phyloP scores from a whole-genome alignment of 192 early-diverging fungal species.

The Chytriomyces confervae region DNA sequence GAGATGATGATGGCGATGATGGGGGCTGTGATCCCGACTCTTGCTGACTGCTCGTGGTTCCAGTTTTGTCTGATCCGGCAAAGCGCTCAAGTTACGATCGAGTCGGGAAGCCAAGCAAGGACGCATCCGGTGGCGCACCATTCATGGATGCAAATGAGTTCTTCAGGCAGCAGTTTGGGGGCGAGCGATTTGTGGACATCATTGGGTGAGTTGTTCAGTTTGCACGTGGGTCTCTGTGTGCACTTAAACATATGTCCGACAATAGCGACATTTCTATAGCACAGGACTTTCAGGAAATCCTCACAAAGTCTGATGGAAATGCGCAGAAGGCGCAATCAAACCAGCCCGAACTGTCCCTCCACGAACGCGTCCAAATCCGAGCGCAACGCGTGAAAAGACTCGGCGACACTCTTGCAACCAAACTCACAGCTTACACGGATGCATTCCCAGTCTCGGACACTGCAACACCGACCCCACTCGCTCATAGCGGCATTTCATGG shows the following conservation, averaged over 20 bases:
- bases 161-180: constrained; percentile 96
- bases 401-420: constrained; percentile 72
- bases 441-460: constrained; percentile 51
- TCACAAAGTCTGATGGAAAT: constrained; percentile 60
- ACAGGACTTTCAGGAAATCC: constrained; percentile 75
- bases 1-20: not conserved
- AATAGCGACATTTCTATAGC: constrained; percentile 88
- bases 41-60: not conserved
- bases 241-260: too few relatives aligned
- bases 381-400: constrained; percentile 75
- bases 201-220: constrained; percentile 65
- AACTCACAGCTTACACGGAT: constrained; percentile 80
- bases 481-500: not conserved
- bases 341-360: constrained; percentile 47
- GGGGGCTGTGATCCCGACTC: not conserved
- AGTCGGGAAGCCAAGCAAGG: constrained; percentile 62
- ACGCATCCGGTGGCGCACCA: constrained; percentile 64
- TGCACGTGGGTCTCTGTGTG: constrained; percentile 18
- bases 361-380: constrained; percentile 61
- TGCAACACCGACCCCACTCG: not conserved
- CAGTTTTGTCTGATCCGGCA: constrained; percentile 88
- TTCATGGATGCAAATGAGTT: constrained; percentile 90
- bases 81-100: constrained; percentile 88
- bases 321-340: constrained; percentile 44
- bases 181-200: constrained; percentile 95